Percentiles rank a stretch among this genome's conserved stretches.
Conservation (phyloP, 805 yeast species). For the Wilhelminamyces savonicus region DNA sequence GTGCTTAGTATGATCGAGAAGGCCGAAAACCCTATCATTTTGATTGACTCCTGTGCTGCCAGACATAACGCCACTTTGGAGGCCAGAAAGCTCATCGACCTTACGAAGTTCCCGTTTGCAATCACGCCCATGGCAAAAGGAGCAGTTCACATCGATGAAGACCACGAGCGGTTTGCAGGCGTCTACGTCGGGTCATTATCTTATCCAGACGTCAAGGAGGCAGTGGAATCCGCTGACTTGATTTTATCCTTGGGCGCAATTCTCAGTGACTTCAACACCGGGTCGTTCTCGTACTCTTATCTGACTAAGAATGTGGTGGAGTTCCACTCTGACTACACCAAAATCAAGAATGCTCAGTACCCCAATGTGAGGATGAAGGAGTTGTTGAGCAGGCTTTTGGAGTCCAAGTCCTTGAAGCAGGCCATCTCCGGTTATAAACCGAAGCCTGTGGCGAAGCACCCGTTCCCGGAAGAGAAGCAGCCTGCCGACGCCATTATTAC, state of each 20-base stretch:
- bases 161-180: slow-evolving; percentile 13
- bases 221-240: slow-evolving; percentile 16
- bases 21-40: slow-evolving; percentile 13
- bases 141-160: slow-evolving; percentile 11
- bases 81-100: slow-evolving; percentile 10
- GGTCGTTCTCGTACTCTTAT: slow-evolving; percentile 15
- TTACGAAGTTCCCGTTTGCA: slow-evolving; percentile 12
- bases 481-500: slow-evolving; percentile 7
- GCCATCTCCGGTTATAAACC: slow-evolving; percentile 7
- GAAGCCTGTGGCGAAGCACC: slow-evolving; percentile 7
- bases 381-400: slow-evolving; percentile 6
- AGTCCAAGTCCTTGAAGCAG: slow-evolving; percentile 3
- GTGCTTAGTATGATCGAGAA: slow-evolving; percentile 4
- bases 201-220: slow-evolving; percentile 14
- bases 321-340: slow-evolving; percentile 16
- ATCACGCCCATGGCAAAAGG: slow-evolving; percentile 21
- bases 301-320: slow-evolving; percentile 15
- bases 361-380: slow-evolving; percentile 15
- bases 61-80: slow-evolving; percentile 13
- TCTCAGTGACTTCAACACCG: slow-evolving; percentile 18
- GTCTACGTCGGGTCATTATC: slow-evolving; percentile 18
- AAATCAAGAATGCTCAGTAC: slow-evolving; percentile 11
- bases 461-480: slow-evolving; percentile 6
- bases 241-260: slow-evolving; percentile 17
- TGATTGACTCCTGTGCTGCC: slow-evolving; percentile 16